These are phyloP conservation scores for Hura crepitans DNA, from an alignment of 441 rosid genomes.

Conservation along the genomic window DNA sequence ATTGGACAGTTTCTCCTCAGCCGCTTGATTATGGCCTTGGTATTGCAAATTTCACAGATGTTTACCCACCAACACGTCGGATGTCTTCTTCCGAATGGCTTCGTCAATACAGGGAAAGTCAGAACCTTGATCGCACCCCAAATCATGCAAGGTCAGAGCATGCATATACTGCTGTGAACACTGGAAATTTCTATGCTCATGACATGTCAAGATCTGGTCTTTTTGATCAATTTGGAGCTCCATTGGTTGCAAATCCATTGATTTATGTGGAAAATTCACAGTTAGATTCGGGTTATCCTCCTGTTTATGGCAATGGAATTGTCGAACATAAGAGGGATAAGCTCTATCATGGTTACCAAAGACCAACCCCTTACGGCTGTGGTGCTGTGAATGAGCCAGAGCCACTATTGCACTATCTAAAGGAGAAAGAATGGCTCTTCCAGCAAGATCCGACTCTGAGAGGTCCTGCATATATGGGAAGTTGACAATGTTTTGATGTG, in stretches of 20 bases:
- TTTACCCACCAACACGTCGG: constrained; percentile 38
- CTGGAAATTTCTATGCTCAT: constrained; percentile 29
- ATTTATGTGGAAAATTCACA: constrained; percentile 26
- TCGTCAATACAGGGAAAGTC: constrained; percentile 72
- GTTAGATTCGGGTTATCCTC: constrained; percentile 30
- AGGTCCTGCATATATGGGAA: constrained; percentile 55
- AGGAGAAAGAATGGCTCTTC: constrained; percentile 65
- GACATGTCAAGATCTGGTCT: constrained; percentile 41
- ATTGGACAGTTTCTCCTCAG: constrained; percentile 34
- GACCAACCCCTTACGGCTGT: constrained; percentile 42
- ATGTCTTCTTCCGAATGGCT: constrained; percentile 94
- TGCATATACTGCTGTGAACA: constrained; percentile 33
- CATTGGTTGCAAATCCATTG: constrained; percentile 38
- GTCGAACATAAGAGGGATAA: constrained; percentile 48
- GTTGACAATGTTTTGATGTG: constrained; percentile 21
- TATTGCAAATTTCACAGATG: constrained; percentile 35
- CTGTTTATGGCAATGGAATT: constrained; percentile 26
- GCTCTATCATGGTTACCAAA: constrained; percentile 40
- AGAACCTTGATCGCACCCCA: constrained; percentile 39
- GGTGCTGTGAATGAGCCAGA: constrained; percentile 46
- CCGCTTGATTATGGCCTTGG: constrained; percentile 26
- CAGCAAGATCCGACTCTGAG: constrained; percentile 56
- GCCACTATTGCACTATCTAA: constrained; percentile 68
- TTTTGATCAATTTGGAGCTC: constrained; percentile 47
- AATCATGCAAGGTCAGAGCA: constrained; percentile 32